A percentile compares a stretch with the other conserved stretches of the same genome.
Evolutionary conservation across 768 basidiomycete species (phyloP).

Genomic region (Clavulina sp.): DNA sequence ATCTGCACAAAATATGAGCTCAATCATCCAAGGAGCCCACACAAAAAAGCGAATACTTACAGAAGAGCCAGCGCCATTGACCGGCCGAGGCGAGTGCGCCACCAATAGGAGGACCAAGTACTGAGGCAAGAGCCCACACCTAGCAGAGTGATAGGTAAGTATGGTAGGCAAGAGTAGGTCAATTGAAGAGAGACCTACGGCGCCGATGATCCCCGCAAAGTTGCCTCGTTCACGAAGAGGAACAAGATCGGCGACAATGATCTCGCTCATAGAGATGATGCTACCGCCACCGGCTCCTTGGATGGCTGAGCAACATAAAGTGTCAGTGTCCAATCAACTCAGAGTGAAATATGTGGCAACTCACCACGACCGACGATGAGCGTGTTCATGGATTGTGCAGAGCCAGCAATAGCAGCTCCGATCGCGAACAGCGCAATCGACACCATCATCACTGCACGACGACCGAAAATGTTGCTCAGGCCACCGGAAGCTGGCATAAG

Average conservation of each 20-base stretch:
- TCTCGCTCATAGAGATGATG: constrained; percentile 16
- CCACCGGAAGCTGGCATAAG: constrained; percentile 20
- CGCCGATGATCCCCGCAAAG: constrained; percentile 18
- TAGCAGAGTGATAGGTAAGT: too few species aligned
- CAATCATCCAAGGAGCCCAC: too few species aligned
- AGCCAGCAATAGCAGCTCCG: constrained; percentile 25
- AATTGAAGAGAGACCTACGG: too few species aligned
- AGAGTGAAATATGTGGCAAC: too few species aligned
- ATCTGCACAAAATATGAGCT: constrained; percentile 15
- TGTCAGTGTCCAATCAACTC: too few species aligned
- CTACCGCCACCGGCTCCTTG: constrained; percentile 19
- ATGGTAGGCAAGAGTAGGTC: too few species aligned
- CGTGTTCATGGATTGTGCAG: constrained; percentile 24
- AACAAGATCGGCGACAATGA: constrained; percentile 22
- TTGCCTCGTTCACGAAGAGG: constrained; percentile 20
- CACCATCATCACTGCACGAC: constrained; percentile 19
- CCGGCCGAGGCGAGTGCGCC: constrained; percentile 21
- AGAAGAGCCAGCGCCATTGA: constrained; percentile 29
- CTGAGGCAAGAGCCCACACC: constrained; percentile 25
- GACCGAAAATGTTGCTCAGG: constrained; percentile 23
- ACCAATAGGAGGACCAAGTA: constrained; percentile 21
- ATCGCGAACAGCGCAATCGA: constrained; percentile 21
- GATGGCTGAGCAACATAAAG: constrained; percentile 14
- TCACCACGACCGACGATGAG: constrained; percentile 23
- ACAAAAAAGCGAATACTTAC: constrained; percentile 16